Evolutionary conservation across 2,329 filamentous ascomycete species (phyloP), one percentile per base, ranked within the genome.

Genomic region (Sarocladium strictum): DNA sequence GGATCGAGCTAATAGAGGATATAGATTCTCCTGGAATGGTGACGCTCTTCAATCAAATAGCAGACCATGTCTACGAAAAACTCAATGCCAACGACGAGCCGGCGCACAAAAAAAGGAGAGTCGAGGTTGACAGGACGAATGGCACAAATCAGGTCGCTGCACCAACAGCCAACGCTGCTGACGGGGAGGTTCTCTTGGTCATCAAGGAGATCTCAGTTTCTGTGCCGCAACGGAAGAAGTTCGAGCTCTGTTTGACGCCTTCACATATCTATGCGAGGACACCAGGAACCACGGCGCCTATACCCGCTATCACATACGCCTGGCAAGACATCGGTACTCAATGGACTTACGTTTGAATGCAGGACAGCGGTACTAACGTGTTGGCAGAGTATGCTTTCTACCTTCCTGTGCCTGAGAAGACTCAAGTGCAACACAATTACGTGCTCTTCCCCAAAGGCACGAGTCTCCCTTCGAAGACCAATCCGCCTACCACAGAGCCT

Each of bases 191-290:
- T 0, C 67, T 85, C 24, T 71, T 86, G 17, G 79, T 80, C 58
- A 73, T 87, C 56, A 84, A 83, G 65, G 84, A 86, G 43, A 83
- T 87, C 19, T 87, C 83, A 0, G 74, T 87, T n/a, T 80, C 82
- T 1, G 75, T 86, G 3, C 85, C 85, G 0, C 81, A 84, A 69
- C 75, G 85, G 58, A 88, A 87, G 69, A 88, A 87, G 67, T 83
- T 83, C 60, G 81, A 83, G 59, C 66, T 87, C 9, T 84, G 80
- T 66, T 79, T 87, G 58, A 87, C 83, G 2, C 69, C 75, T 5
- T 74, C 76, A 57, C 79, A 81, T 58, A 62, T 86, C 32, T 86
- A 85, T 58, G 82, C 81, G 14, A 74, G 78, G 33, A 70, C 72
- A 1, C 71, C 80, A 0, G 76, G 76, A 41, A 78, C 79, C 1